These are phyloP conservation scores for Ceratocystis harringtonii DNA, from an alignment of 2,329 filamentous ascomycete species.

Conservation along the genomic window DNA sequence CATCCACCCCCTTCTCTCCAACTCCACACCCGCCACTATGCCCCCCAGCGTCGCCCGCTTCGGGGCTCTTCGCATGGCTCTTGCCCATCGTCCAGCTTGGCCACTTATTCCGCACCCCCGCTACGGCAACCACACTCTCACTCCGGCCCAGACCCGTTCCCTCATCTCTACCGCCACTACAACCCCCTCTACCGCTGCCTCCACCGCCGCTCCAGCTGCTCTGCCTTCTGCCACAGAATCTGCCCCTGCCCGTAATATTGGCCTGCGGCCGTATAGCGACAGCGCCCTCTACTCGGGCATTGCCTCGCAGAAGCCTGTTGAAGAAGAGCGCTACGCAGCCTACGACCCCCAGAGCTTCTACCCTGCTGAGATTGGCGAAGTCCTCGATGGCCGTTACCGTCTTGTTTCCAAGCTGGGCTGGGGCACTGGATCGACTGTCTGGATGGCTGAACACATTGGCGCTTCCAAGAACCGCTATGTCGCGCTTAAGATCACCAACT, in stretches of 20 bases:
- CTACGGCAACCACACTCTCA: not conserved
- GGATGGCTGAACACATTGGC: slow-evolving; percentile 24
- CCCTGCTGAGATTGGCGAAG: slow-evolving; percentile 24
- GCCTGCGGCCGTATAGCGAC: slow-evolving; percentile 9
- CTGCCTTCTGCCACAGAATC: not conserved
- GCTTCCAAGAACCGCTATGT: slow-evolving; percentile 19
- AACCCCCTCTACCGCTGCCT: not conserved
- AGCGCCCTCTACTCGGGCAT: slow-evolving; percentile 5
- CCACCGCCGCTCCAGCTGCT: not conserved
- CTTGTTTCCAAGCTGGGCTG: slow-evolving; percentile 27
- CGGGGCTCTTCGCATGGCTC: slow-evolving; percentile 3
- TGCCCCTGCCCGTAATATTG: not conserved
- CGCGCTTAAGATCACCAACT: slow-evolving; percentile 23
- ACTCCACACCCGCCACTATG: not conserved
- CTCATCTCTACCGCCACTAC: not conserved
- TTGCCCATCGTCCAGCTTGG: slow-evolving; percentile 13
- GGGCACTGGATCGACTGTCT: slow-evolving; percentile 28
- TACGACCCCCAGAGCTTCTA: slow-evolving; percentile 24
- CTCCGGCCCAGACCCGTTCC: not conserved
- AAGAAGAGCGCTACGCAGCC: slow-evolving; percentile 21
- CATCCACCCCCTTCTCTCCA: not conserved
- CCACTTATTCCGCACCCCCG: slow-evolving; percentile 3
- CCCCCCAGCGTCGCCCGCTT: slow-evolving; percentile 5
- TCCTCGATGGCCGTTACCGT: slow-evolving; percentile 25
- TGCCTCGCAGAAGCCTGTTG: slow-evolving; percentile 17